Base-by-base conservation (phyloP, 2,329 filamentous ascomycete genomes). In the Seiridium cupressi region DNA sequence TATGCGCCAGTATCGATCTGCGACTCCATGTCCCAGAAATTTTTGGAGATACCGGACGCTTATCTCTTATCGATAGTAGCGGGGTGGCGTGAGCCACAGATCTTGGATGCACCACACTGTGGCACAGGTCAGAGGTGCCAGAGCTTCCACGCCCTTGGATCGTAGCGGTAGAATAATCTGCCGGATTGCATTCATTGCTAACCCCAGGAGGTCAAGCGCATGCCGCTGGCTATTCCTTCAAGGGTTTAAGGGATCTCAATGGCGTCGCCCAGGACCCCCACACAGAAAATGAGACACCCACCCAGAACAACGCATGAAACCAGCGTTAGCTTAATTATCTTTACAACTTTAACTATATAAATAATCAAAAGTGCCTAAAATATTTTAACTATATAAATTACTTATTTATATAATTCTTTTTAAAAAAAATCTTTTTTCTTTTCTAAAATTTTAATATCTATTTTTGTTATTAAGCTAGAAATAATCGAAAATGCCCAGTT, bases 1-100 rank as follows among this genome's bases (percentile, higher is more conserved):
- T 44, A 31, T 49, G 44, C 40, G 38, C 11, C 38, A 3, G 49
- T 34, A 34, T 38, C 49, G 13, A n/a, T 36, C 49, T 8, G 31
- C 35, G 13, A 53, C 36, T 38, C 32, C 7, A 9, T 26, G 34
- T 31, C 44, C 42, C 31, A 34, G 35, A 57, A 44, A 42, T 46
- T 57, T 57, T 57, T 47, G 54, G 54, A 42, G 54, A 47, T 57
- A 44, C 54, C 26, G 40, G 1, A 55, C 13, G 32, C 13, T 48
- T 46, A 48, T 57, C 51, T 36, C 31, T 48, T 48, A 57, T 57
- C 54, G 54, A 57, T 57, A 57, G 42, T 13, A 26, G 11, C 18
- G 44, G 54, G 54, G 40, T 36, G 42, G 26, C 42, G 2, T 11
- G 13, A 31, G 11, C 32, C 35, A 35, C 11, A 13, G 34, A 32